Evolutionary conservation across 768 basidiomycete genomes (phyloP).

Genomic region (Suillus tomentosus): DNA sequence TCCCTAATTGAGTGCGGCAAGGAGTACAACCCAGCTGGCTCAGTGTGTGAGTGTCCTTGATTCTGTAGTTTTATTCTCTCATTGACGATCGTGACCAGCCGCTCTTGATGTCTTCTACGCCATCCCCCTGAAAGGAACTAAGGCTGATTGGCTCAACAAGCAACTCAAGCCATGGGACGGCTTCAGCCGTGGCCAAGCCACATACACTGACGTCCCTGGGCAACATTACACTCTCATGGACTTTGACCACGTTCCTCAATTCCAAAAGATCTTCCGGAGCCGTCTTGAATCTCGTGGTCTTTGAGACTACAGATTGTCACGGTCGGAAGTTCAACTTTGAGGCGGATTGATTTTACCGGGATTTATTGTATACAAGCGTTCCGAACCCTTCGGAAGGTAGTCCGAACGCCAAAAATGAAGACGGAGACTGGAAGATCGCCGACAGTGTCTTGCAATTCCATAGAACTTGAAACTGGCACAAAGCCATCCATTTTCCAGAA

Average conservation of each 20-base stretch:
- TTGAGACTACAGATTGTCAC: conserved; percentile 5
- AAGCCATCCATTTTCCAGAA: no score
- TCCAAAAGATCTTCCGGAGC: conserved; percentile 21
- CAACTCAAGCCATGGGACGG: conserved; percentile 21
- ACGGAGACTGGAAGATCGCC: no score
- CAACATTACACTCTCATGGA: conserved; percentile 23
- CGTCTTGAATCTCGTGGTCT: conserved; percentile 27
- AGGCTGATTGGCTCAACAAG: conserved; percentile 20
- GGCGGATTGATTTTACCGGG: not conserved
- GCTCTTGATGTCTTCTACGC: conserved; percentile 17
- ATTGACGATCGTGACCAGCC: not conserved
- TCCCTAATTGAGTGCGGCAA: conserved; percentile 26
- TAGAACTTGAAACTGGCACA: no score
- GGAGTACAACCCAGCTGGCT: conserved; percentile 19
- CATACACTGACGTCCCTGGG: conserved; percentile 18
- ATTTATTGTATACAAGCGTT: no score
- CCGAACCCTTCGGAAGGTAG: no score
- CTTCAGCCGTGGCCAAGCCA: conserved; percentile 17
- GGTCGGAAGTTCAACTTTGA: not conserved
- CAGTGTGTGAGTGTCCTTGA: conserved; percentile 21
- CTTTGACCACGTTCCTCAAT: conserved; percentile 17
- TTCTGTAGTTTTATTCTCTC: not conserved
- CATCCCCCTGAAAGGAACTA: conserved; percentile 17
- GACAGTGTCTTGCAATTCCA: no score
- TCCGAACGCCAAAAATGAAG: no score